phyloP scores from a whole-genome alignment of 2,329 filamentous ascomycete species.

The Cladosporium sp. region DNA sequence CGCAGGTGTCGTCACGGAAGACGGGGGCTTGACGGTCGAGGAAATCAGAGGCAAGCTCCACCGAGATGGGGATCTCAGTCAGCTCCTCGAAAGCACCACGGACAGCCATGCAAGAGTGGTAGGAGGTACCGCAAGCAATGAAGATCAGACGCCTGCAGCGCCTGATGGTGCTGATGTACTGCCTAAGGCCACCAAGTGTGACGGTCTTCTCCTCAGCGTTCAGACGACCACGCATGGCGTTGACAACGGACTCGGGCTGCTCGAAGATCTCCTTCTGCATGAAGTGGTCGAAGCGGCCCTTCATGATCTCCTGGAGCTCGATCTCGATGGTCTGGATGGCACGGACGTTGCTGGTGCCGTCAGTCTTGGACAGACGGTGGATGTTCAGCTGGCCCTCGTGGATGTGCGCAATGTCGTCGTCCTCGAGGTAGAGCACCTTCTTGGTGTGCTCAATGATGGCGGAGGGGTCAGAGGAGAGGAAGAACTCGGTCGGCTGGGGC shows the following conservation, averaged over 20 bases:
- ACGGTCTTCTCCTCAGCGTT: slow-evolving; percentile 91
- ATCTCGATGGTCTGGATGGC: slow-evolving; percentile 98
- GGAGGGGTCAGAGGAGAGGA: slow-evolving; percentile 96
- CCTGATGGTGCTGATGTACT: slow-evolving; percentile 94
- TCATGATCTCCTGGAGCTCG: slow-evolving; percentile 99
- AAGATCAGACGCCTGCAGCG: slow-evolving; percentile 97
- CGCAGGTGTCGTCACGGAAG: slow-evolving; percentile 98
- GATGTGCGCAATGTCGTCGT: slow-evolving; percentile 99
- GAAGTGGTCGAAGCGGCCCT: slow-evolving; percentile 99
- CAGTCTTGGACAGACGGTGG: slow-evolving; percentile 93
- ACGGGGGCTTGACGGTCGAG: slow-evolving; percentile 92
- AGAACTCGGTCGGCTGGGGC: slow-evolving; percentile 98
- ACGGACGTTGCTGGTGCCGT: slow-evolving; percentile 95
- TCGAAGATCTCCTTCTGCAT: slow-evolving; percentile 99
- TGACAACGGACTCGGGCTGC: slow-evolving; percentile 98
- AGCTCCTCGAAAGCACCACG: slow-evolving; percentile 96
- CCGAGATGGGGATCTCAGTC: slow-evolving; percentile 93
- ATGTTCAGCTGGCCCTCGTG: slow-evolving; percentile 99
- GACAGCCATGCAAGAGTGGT: slow-evolving; percentile 99
- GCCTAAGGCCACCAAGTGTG: slow-evolving; percentile 88
- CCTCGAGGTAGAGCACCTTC: slow-evolving; percentile 99
- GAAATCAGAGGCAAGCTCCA: slow-evolving; percentile 97
- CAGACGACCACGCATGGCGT: slow-evolving; percentile 98
- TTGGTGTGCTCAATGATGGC: slow-evolving; percentile 99
- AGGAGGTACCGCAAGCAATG: slow-evolving; percentile 96